Base-by-base conservation (phyloP, 2,329 filamentous ascomycete genomes). In the Hymenoscyphus albidus region DNA sequence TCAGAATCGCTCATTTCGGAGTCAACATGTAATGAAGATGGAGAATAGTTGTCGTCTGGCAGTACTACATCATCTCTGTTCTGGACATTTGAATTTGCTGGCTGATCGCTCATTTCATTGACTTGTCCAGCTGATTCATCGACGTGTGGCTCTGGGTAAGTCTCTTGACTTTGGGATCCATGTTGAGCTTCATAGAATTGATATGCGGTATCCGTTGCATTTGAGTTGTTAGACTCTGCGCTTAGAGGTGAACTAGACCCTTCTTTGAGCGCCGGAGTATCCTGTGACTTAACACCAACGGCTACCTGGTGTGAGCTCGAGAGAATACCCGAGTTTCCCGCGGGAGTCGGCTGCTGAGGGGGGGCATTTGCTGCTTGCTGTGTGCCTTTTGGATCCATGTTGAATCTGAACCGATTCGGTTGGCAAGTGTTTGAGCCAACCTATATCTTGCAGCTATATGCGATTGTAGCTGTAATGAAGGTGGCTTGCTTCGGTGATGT, bases 1-100 rank as follows among this genome's bases (percentile, higher is more conserved):
- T 67, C 65, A 9, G 56, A 44, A 16, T 67, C 65, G 16, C 61
- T 61, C 57, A 42, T 61, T 40, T 65, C 64, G 10, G 64, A 63
- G 32, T 65, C 64, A 31, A 65, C 61, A 60, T 62, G 61, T 55
- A 65, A 51, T 51, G 64, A 65, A 7, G 64, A 63, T 18, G 64
- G 59, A 18, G 58, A 60, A 61, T 65, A 65, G 18, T 61, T 61
- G 60, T 65, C 64, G 48, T 65, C 57, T 13, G 61, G 61, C 14
- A 63, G 35, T 9, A 56, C 48, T 6, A 59, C 44, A 40, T 62
- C 59, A 12, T 55, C 32, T 13, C 12, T 14, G 9, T 32, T 27
- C 5, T 56, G 27, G 13, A 32, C 16, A 56, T 42, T 31, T 9
- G 12, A 38, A 16, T 18, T 9, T 16, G 18, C 27, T 16, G 38